Percentiles rank a stretch among this genome's conserved stretches.
These are phyloP conservation scores for Suillus subluteus DNA, from an alignment of 768 basidiomycete genomes.

Conservation along the genomic window DNA sequence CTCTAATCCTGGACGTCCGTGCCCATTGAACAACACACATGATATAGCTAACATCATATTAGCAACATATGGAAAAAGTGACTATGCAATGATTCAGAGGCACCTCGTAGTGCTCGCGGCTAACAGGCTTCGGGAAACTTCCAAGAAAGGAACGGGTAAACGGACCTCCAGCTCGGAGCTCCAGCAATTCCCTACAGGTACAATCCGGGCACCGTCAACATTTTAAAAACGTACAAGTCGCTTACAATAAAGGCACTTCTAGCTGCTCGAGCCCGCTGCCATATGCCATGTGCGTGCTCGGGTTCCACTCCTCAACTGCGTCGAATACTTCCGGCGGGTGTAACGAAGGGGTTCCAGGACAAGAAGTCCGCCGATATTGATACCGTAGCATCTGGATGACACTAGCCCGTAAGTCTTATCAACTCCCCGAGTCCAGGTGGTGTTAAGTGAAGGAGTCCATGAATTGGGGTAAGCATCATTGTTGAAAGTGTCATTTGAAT, in stretches of 20 bases:
- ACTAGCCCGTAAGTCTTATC: constrained; percentile 63
- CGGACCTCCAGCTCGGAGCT: constrained; percentile 73
- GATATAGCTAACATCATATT: not conserved
- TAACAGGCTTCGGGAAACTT: constrained; percentile 74
- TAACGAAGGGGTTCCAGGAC: constrained; percentile 78
- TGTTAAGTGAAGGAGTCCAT: constrained; percentile 80
- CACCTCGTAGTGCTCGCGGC: constrained; percentile 47
- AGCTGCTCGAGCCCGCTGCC: constrained; percentile 63
- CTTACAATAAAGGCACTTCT: constrained; percentile 79
- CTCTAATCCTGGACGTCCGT: constrained; percentile 86
- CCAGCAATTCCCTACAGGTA: constrained; percentile 70
- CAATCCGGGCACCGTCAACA: not conserved
- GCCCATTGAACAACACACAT: constrained; percentile 67
- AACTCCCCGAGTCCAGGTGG: constrained; percentile 68
- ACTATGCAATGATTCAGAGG: constrained; percentile 10
- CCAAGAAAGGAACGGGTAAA: constrained; percentile 74
- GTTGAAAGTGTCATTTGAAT: constrained; percentile 75
- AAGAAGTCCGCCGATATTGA: constrained; percentile 77
- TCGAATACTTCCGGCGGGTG: constrained; percentile 64
- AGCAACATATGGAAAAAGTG: not conserved
- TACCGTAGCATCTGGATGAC: constrained; percentile 34
- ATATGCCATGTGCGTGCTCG: constrained; percentile 66
- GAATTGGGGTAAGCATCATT: constrained; percentile 73
- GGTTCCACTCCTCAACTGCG: constrained; percentile 67
- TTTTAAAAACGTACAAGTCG: constrained; percentile 13